Percentiles rank a stretch among this genome's conserved stretches.
Evolutionary conservation across 148 eudicot species (phyloP).

Genomic region (Vaccinium myrtillus): DNA sequence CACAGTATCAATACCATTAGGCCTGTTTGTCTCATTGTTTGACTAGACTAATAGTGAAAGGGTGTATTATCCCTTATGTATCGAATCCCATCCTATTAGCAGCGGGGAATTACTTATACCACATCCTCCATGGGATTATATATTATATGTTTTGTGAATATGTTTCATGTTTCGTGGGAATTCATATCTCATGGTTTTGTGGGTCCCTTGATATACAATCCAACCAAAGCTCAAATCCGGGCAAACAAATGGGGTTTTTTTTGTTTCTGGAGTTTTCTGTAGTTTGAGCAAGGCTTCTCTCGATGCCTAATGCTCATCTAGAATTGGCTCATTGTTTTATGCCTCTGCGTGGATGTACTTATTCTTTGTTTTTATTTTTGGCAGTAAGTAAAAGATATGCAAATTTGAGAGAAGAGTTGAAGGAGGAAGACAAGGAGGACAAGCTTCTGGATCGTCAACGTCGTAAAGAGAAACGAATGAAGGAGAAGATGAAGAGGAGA

Average conservation of each 20-base stretch:
- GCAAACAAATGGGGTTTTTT: not conserved
- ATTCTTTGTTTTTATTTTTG: not conserved
- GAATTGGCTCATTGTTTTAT: not conserved
- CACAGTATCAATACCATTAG: not conserved
- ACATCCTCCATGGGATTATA: not conserved
- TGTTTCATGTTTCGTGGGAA: not conserved
- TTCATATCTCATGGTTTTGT: not conserved
- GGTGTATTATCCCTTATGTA: not conserved
- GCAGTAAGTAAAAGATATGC: constrained; percentile 58
- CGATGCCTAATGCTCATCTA: not conserved
- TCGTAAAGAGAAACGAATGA: constrained; percentile 62
- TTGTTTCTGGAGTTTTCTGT: not conserved
- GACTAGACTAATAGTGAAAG: not conserved
- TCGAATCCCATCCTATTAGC: not conserved
- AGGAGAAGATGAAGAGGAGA: constrained; percentile 64
- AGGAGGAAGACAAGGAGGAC: constrained; percentile 64
- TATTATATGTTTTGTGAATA: not conserved
- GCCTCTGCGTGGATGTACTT: not conserved
- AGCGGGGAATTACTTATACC: not conserved
- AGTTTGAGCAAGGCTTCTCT: not conserved
- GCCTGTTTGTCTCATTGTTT: too few relatives aligned
- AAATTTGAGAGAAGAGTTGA: constrained; percentile 50
- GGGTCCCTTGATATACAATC: not conserved
- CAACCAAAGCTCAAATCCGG: not conserved
- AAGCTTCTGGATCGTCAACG: constrained; percentile 63